Conservation (phyloP, 176 grass and related monocot species). For the Bothriochloa decipiens region DNA sequence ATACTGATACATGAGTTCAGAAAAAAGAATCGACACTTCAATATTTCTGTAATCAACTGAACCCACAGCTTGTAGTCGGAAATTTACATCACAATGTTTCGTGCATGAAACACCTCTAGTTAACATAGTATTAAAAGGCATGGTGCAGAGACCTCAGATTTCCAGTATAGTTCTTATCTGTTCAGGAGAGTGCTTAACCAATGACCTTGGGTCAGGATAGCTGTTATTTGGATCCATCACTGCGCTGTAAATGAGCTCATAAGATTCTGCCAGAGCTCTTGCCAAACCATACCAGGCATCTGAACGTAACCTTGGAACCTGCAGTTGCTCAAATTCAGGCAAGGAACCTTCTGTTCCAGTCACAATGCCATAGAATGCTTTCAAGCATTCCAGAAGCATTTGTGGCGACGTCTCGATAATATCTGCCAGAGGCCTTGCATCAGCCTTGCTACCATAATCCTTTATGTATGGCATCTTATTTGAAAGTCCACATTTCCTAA, state of each 20-base stretch:
- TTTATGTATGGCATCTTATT: conserved; percentile 84
- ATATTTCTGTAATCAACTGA: conserved; percentile 20
- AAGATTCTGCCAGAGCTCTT: conserved; percentile 68
- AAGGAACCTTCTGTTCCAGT: conserved; percentile 81
- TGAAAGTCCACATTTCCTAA: conserved; percentile 67
- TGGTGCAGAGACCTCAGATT: conserved; percentile 54
- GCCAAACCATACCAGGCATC: conserved; percentile 72
- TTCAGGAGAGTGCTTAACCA: conserved; percentile 84
- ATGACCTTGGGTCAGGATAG: conserved; percentile 80
- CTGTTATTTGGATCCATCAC: conserved; percentile 84
- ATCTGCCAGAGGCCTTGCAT: conserved; percentile 58
- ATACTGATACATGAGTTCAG: conserved; percentile 29
- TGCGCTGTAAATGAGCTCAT: conserved; percentile 74
- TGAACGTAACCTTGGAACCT: conserved; percentile 76
- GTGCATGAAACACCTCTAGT: conserved; percentile 24
- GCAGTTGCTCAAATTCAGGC: conserved; percentile 92
- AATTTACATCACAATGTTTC: conserved; percentile 31
- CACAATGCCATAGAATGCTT: conserved; percentile 78
- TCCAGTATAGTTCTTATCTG: conserved; percentile 95
- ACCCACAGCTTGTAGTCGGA: background rate
- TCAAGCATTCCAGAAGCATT: conserved; percentile 77
- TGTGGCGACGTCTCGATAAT: conserved; percentile 64
- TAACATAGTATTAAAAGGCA: conserved; percentile 16
- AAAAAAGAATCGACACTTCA: background rate
- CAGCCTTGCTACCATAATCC: conserved; percentile 48